Conservation (phyloP, 2,329 filamentous ascomycete species). For the Colletotrichum australisinense region DNA sequence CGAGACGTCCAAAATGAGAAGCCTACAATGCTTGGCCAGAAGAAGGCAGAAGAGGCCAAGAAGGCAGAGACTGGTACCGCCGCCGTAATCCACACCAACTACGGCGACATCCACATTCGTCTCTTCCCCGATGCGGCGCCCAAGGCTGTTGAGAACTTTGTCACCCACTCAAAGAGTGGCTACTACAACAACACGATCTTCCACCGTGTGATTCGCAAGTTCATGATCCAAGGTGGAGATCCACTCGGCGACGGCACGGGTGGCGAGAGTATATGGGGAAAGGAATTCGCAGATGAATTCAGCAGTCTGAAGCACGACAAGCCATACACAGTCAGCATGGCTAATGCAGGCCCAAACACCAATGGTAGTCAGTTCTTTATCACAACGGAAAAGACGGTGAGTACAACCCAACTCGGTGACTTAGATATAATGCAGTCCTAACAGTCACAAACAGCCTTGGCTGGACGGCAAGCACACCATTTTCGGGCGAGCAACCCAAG, state of each 20-base stretch:
- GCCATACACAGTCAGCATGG: conserved; percentile 97
- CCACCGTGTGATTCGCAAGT: conserved; percentile 95
- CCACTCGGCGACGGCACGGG: conserved; percentile 90
- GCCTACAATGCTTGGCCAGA: conserved; percentile 73
- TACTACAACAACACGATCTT: conserved; percentile 99
- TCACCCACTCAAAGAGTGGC: conserved; percentile 86
- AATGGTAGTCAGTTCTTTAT: conserved; percentile 99
- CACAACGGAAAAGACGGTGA: conserved; percentile 92
- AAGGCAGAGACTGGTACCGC: conserved; percentile 79
- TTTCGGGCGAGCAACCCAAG: conserved; percentile 90
- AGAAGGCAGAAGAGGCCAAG: conserved; percentile 69
- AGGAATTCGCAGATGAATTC: conserved; percentile 93
- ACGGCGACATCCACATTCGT: conserved; percentile 93
- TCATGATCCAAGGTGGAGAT: conserved; percentile 95
- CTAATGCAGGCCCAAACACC: conserved; percentile 93
- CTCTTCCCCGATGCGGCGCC: conserved; percentile 94
- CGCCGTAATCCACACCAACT: conserved; percentile 90
- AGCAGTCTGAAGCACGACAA: conserved; percentile 92
- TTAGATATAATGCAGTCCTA: conserved; percentile 7
- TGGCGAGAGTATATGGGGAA: conserved; percentile 93
- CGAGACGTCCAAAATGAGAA: conserved; percentile 97
- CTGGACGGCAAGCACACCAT: conserved; percentile 96
- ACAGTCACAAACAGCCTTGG: conserved; percentile 72
- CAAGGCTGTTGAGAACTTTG: conserved; percentile 97
- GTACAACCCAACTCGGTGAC: conserved; percentile 45